Evolutionary conservation across 2,329 filamentous ascomycete species (phyloP).

Genomic region (Fonsecaea pedrosoi): DNA sequence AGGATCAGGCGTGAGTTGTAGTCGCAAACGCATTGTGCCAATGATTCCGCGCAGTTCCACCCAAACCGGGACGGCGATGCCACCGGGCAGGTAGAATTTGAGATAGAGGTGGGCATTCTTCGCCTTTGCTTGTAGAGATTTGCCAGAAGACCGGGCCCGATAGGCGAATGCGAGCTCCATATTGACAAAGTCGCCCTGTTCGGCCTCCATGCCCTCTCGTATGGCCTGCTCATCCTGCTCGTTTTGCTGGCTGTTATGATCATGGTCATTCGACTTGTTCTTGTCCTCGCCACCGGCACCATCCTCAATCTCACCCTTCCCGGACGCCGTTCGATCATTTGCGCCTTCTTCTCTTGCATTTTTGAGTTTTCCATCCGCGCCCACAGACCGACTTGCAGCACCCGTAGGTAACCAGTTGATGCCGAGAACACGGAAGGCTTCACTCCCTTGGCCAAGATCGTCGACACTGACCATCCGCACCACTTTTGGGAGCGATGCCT

Average conservation of each 20-base stretch:
- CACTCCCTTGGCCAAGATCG: conserved; percentile 76
- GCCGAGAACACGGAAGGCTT: conserved; percentile 72
- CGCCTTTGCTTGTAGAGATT: conserved; percentile 66
- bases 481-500: conserved; percentile 72
- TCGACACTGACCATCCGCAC: conserved; percentile 78
- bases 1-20: conserved; percentile 77
- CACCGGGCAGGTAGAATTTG: conserved; percentile 71
- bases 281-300: conserved; percentile 48
- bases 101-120: conserved; percentile 76
- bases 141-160: conserved; percentile 66
- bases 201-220: conserved; percentile 72
- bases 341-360: conserved; percentile 48
- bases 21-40: conserved; percentile 70
- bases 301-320: conserved; percentile 42
- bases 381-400: conserved; percentile 68
- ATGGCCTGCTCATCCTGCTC: conserved; percentile 47
- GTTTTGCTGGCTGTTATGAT: conserved; percentile 48
- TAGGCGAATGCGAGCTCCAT: conserved; percentile 78
- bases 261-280: conserved; percentile 47
- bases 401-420: conserved; percentile 75
- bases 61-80: conserved; percentile 69
- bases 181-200: conserved; percentile 80
- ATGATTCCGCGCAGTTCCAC: conserved; percentile 75
- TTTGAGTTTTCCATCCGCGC: conserved; percentile 61
- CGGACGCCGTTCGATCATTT: conserved; percentile 59